A percentile compares a stretch with the other conserved stretches of the same genome.
Evolutionary conservation across 164 flowering plant genomes (phyloP).

Genomic region (Stephania yunnanensis): DNA sequence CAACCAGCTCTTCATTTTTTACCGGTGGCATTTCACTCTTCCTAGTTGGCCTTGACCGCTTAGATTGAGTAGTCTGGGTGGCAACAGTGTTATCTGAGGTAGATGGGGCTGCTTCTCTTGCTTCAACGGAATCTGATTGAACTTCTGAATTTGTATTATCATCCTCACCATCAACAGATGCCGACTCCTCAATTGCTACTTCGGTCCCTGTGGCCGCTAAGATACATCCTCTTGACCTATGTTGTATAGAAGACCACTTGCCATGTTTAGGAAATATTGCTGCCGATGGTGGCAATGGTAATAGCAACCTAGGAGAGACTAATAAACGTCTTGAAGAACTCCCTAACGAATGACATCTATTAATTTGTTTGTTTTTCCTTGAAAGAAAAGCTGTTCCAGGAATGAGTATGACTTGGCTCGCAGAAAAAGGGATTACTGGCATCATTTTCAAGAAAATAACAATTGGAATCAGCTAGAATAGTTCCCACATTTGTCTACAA

Average conservation of each 20-base stretch:
- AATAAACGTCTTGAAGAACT: slow-evolving; percentile 26
- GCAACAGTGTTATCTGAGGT: slow-evolving; percentile 30
- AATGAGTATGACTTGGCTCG: slow-evolving; percentile 40
- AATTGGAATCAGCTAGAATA: slow-evolving; percentile 11
- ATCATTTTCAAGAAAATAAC: slow-evolving; percentile 41
- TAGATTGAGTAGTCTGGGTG: slow-evolving; percentile 31
- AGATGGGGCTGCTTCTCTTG: slow-evolving; percentile 34
- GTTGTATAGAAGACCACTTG: slow-evolving; percentile 19
- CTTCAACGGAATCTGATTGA: slow-evolving; percentile 26
- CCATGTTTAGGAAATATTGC: slow-evolving; percentile 39
- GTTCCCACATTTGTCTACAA: slow-evolving; percentile 17
- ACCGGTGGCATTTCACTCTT: slow-evolving; percentile 95
- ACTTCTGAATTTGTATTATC: slow-evolving; percentile 29
- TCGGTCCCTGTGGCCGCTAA: slow-evolving; percentile 63
- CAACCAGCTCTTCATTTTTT: slow-evolving; percentile 71
- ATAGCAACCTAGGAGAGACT: slow-evolving; percentile 28
- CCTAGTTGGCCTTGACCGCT: slow-evolving; percentile 46
- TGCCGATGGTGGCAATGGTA: slow-evolving; percentile 41
- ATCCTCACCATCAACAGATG: slow-evolving; percentile 36
- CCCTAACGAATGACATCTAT: slow-evolving; percentile 31
- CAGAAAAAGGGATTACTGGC: slow-evolving; percentile 60
- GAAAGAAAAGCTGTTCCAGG: slow-evolving; percentile 39
- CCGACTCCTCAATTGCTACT: slow-evolving; percentile 61
- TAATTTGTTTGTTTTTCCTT: slow-evolving; percentile 31
- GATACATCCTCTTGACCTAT: slow-evolving; percentile 22